Conservation (phyloP, 768 basidiomycete species). For the Gymnopilus dilepis region DNA sequence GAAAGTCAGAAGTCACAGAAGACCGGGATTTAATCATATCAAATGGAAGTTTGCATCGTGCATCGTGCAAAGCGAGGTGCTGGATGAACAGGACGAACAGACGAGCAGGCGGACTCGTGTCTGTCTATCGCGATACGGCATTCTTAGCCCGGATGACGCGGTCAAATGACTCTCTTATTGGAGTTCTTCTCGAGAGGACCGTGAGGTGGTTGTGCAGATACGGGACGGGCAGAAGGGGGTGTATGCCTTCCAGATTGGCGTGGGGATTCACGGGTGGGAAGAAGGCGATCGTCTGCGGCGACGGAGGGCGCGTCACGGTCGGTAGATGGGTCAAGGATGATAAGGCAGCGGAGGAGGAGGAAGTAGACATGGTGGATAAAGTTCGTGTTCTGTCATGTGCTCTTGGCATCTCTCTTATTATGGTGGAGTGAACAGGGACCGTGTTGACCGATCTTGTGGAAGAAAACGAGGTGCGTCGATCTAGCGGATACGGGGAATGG, state of each 20-base stretch:
- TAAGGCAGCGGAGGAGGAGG: conserved; percentile 59
- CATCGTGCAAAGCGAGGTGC: too few species aligned
- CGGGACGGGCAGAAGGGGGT: conserved; percentile 74
- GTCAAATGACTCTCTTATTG: conserved; percentile 74
- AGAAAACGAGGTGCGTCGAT: conserved; percentile 43
- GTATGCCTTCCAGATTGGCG: conserved; percentile 61
- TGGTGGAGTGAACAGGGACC: conserved; percentile 24
- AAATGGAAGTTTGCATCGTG: background rate
- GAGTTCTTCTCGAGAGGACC: conserved; percentile 65
- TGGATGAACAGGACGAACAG: too few species aligned
- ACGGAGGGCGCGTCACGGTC: conserved; percentile 47
- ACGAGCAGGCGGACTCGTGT: background rate
- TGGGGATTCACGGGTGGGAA: conserved; percentile 69
- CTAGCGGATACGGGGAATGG: conserved; percentile 38
- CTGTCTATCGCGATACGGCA: conserved; percentile 24
- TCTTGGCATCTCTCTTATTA: conserved; percentile 23
- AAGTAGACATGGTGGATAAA: conserved; percentile 58
- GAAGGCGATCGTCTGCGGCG: conserved; percentile 57
- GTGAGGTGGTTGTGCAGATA: conserved; percentile 76
- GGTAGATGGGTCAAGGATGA: conserved; percentile 63
- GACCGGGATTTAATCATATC: background rate
- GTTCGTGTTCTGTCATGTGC: conserved; percentile 48
- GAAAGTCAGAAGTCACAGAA: background rate
- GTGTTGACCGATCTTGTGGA: conserved; percentile 36
- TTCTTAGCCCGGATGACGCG: conserved; percentile 64